phyloP scores from a whole-genome alignment of 768 basidiomycete species.

The Kwoniella europaea region DNA sequence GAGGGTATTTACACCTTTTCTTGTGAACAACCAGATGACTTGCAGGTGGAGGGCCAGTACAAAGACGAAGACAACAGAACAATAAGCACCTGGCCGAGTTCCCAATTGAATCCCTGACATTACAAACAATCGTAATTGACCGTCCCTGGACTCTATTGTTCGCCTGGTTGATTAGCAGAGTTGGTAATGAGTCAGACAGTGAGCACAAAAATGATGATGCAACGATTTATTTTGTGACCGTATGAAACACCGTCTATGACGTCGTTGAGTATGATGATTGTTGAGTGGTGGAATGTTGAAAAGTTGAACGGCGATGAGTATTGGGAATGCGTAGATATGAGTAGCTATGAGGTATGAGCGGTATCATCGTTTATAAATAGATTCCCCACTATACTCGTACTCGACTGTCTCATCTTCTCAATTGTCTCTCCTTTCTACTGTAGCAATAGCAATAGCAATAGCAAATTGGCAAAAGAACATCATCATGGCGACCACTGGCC shows the following conservation, averaged over 20 bases:
- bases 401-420: not conserved
- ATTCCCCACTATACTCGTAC: not conserved
- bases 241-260: not conserved
- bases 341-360: not conserved
- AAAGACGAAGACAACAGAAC: not conserved
- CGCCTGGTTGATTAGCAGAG: too few species aligned
- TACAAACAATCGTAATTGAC: not conserved
- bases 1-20: not conserved
- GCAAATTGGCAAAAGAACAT: too few species aligned
- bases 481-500: conserved; percentile 48
- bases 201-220: not conserved
- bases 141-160: too few species aligned
- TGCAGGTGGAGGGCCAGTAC: not conserved
- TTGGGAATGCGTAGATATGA: conserved; percentile 3
- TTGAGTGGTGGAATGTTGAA: not conserved
- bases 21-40: not conserved
- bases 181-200: too few species aligned
- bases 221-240: not conserved
- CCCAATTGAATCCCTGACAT: not conserved
- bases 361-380: not conserved
- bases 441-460: conserved; percentile 10
- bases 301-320: not conserved
- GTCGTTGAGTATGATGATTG: conserved; percentile 1
- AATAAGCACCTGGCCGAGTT: not conserved
- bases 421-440: not conserved